Evolutionary conservation across 352 stramenopile genomes (phyloP).

Genomic region (Halophytophthora batemanensis): DNA sequence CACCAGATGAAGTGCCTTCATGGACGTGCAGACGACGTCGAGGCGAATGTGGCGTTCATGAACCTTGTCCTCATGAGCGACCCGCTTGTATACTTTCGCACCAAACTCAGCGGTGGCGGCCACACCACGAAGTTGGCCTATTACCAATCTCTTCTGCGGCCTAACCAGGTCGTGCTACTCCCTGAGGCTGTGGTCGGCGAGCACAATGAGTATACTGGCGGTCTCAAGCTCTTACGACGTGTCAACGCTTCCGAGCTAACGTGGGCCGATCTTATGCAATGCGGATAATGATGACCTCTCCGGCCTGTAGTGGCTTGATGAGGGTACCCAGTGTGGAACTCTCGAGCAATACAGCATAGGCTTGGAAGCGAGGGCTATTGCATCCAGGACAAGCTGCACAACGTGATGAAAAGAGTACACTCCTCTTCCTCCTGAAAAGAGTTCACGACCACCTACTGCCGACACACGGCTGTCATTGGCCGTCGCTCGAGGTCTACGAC

Average conservation of each 20-base stretch:
- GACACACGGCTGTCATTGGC: conserved; percentile 63
- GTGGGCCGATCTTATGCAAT: conserved; percentile 29
- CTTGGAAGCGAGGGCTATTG: no score
- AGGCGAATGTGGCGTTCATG: conserved; percentile 34
- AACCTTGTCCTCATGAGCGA: conserved; percentile 42
- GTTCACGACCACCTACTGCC: conserved; percentile 26
- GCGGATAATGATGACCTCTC: conserved; percentile 10
- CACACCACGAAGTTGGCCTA: conserved; percentile 15
- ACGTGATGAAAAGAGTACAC: no score
- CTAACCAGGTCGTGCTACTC: conserved; percentile 18
- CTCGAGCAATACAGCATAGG: no score
- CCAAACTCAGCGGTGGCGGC: conserved; percentile 8
- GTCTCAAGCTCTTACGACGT: conserved; percentile 10
- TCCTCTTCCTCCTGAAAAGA: no score
- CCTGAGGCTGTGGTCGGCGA: conserved; percentile 14
- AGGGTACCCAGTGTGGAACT: no score
- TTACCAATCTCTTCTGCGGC: conserved; percentile 21
- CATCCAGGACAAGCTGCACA: no score
- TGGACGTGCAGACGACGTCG: conserved; percentile 14
- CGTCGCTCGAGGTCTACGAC: conserved; percentile 64
- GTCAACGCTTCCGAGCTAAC: conserved; percentile 12
- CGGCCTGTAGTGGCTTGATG: no score
- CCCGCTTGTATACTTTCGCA: conserved; percentile 30
- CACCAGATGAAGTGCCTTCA: conserved; percentile 28
- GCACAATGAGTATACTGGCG: conserved; percentile 20